These are phyloP conservation scores for Guadua angustifolia DNA, from an alignment of 176 grass and related monocot genomes.

Conservation along the genomic window DNA sequence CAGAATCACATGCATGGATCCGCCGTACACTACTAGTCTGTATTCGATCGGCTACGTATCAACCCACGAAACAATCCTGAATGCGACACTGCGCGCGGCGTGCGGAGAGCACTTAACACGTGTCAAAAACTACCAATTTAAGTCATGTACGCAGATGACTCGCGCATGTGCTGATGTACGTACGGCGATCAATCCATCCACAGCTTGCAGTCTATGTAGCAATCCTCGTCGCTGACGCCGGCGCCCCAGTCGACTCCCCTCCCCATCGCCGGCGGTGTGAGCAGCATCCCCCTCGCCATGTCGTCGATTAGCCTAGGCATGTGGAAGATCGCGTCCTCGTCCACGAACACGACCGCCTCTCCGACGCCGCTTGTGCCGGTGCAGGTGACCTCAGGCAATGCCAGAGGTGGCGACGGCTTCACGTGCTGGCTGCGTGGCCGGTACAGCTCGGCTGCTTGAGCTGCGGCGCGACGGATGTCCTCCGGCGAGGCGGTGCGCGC, in stretches of 20 bases:
- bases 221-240: not conserved
- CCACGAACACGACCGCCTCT: slow-evolving; percentile 6
- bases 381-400: not conserved
- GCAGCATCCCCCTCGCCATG: slow-evolving; percentile 53
- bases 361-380: too few relatives aligned
- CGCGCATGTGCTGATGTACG: too few relatives aligned
- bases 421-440: not conserved
- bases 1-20: too few relatives aligned
- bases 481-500: slow-evolving; percentile 7
- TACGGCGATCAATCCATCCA: slow-evolving; percentile 31
- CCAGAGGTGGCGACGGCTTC: not conserved
- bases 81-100: too few relatives aligned
- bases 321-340: slow-evolving; percentile 50
- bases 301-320: slow-evolving; percentile 47
- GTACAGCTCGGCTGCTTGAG: slow-evolving; percentile 37
- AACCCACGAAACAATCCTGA: too few relatives aligned
- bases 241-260: not conserved
- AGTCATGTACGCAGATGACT: too few relatives aligned
- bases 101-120: too few relatives aligned
- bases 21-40: too few relatives aligned
- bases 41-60: too few relatives aligned
- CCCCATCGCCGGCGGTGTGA: slow-evolving; percentile 40
- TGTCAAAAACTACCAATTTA: too few relatives aligned
- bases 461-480: slow-evolving; percentile 40
- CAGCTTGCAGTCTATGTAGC: slow-evolving; percentile 18